Conservation (phyloP, 2,329 filamentous ascomycete species). For the Teratosphaeriaceae sp. region DNA sequence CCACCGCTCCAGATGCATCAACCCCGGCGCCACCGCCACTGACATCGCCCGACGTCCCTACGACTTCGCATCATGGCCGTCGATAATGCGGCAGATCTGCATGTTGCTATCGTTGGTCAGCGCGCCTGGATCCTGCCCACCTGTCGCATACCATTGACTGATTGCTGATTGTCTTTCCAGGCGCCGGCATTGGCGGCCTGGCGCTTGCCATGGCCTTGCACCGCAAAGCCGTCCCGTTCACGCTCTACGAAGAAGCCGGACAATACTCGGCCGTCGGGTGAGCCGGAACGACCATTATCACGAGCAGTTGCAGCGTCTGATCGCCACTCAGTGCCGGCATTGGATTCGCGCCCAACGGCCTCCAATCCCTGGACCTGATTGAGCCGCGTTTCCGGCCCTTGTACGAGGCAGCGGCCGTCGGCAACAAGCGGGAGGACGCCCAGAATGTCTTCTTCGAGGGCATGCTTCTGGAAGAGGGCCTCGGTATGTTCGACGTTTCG, state of each 20-base stretch:
- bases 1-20: no score
- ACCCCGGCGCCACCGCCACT: no score
- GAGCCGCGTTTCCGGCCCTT: background rate
- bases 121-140: background rate
- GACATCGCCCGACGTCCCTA: no score
- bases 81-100: background rate
- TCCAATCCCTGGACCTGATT: background rate
- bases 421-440: constrained; percentile 1
- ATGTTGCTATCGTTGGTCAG: background rate
- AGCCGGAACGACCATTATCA: background rate
- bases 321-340: background rate
- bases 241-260: background rate
- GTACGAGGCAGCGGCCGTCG: background rate
- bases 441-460: constrained; percentile 1
- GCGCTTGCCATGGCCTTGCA: constrained; percentile 2
- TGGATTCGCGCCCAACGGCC: background rate
- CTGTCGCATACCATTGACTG: background rate
- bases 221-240: background rate
- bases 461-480: background rate
- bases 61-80: no score
- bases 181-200: constrained; percentile 1
- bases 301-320: background rate
- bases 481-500: background rate
- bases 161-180: background rate
- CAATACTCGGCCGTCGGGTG: background rate